phyloP scores from a whole-genome alignment of 441 rosid genomes.

The Populus hybrid region DNA sequence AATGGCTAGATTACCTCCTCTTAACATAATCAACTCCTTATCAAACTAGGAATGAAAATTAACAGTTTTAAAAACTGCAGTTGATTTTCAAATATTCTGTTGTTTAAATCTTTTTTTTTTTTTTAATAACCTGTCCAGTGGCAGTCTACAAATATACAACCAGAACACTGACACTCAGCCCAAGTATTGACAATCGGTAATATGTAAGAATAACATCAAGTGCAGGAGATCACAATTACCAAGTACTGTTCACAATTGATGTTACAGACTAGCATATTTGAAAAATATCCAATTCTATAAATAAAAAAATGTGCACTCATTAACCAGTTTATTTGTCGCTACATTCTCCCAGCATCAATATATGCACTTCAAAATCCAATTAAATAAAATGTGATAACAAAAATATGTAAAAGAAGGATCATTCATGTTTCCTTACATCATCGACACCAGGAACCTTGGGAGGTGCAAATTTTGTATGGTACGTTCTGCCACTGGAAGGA shows the following conservation, averaged over 20 bases:
- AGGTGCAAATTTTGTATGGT: constrained; percentile 85
- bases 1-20: background rate
- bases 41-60: background rate
- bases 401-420: constrained; percentile 3
- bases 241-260: background rate
- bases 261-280: background rate
- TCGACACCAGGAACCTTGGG: constrained; percentile 79
- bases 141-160: background rate
- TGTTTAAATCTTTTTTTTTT: no score
- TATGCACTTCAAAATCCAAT: background rate
- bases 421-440: constrained; percentile 61
- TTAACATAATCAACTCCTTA: background rate
- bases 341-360: background rate
- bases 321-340: background rate
- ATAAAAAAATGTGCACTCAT: background rate
- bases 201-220: background rate
- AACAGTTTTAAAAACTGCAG: background rate
- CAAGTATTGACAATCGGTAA: background rate
- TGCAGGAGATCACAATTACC: background rate
- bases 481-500: constrained; percentile 91
- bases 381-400: background rate
- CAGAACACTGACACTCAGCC: background rate
- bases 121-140: background rate
- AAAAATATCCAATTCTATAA: background rate
- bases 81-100: background rate